These are phyloP conservation scores for Pistacia vera DNA, from an alignment of 345 rosid species.

Conservation along the genomic window DNA sequence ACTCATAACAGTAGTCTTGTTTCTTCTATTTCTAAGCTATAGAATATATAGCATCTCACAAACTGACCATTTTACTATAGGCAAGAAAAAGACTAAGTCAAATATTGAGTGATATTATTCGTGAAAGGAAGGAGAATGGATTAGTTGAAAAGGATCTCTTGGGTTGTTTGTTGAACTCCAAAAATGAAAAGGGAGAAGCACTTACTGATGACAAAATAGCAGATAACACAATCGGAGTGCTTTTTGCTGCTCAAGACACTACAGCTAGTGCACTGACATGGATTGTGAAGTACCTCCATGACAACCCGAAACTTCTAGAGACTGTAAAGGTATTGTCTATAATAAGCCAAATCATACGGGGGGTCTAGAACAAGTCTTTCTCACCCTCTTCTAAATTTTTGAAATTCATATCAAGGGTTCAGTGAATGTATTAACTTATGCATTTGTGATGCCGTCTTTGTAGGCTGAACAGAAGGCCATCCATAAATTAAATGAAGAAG, in stretches of 20 bases:
- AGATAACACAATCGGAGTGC: slow-evolving; percentile 70
- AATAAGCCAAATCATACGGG: slow-evolving; percentile 6
- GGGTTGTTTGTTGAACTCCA: slow-evolving; percentile 49
- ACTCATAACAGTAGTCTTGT: neutral
- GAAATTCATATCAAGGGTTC: neutral
- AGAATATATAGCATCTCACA: neutral
- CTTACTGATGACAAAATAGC: slow-evolving; percentile 50
- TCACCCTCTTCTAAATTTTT: slow-evolving; percentile 8
- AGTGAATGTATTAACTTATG: slow-evolving; percentile 6
- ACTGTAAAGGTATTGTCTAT: slow-evolving; percentile 57
- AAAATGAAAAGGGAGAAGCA: slow-evolving; percentile 43
- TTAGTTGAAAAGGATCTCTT: slow-evolving; percentile 45
- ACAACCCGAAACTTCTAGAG: slow-evolving; percentile 64
- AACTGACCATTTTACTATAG: slow-evolving; percentile 19
- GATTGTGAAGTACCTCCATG: slow-evolving; percentile 78
- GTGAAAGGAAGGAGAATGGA: slow-evolving; percentile 56
- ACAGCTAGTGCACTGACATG: slow-evolving; percentile 82
- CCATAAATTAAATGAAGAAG: slow-evolving; percentile 32
- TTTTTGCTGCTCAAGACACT: slow-evolving; percentile 81
- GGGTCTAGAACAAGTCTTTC: slow-evolving; percentile 13
- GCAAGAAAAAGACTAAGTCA: slow-evolving; percentile 59
- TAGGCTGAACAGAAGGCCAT: slow-evolving; percentile 61
- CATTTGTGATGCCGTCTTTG: slow-evolving; percentile 9
- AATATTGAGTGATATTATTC: slow-evolving; percentile 49
- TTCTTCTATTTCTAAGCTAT: neutral